A percentile compares a stretch with the other conserved stretches of the same genome.
Conservation (phyloP, 2,329 filamentous ascomycete genomes). For the Pyricularia grisea region DNA sequence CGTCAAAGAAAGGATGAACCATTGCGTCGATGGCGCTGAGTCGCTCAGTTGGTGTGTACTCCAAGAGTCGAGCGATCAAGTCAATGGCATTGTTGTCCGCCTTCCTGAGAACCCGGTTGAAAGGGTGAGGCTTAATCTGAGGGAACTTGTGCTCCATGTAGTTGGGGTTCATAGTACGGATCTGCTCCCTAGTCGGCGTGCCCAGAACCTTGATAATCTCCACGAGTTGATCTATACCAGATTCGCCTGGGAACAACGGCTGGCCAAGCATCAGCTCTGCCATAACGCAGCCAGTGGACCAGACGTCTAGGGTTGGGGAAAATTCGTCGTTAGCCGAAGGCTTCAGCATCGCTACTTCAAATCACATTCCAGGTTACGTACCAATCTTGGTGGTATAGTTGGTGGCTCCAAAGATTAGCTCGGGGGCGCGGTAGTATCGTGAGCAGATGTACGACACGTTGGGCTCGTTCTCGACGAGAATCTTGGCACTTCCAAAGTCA, state of each 20-base stretch:
- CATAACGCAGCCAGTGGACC: conserved; percentile 99
- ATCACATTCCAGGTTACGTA: conserved; percentile 35
- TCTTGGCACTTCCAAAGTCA: conserved; percentile 98
- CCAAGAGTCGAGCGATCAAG: conserved; percentile 83
- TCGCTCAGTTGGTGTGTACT: conserved; percentile 96
- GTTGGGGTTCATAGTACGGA: conserved; percentile 99
- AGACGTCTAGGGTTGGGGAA: conserved; percentile 61
- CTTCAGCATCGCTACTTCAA: neutral
- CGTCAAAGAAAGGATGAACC: conserved; percentile 98
- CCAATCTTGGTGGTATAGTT: conserved; percentile 99
- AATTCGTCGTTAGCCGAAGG: neutral
- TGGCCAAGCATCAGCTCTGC: conserved; percentile 98
- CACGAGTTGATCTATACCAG: conserved; percentile 94
- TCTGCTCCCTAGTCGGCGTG: conserved; percentile 93
- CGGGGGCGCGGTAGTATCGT: conserved; percentile 93
- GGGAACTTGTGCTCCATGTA: conserved; percentile 99
- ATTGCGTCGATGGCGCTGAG: conserved; percentile 91
- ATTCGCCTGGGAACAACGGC: conserved; percentile 95
- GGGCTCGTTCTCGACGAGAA: conserved; percentile 94
- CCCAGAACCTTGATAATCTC: conserved; percentile 99
- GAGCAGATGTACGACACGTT: conserved; percentile 99
- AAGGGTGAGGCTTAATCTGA: conserved; percentile 98
- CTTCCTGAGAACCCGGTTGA: conserved; percentile 98
- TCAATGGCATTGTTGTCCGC: conserved; percentile 89
- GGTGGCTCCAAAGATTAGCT: conserved; percentile 96